These are phyloP conservation scores for Tubosaeta brunneosetosa DNA, from an alignment of 768 basidiomycete species.

Conservation along the genomic window DNA sequence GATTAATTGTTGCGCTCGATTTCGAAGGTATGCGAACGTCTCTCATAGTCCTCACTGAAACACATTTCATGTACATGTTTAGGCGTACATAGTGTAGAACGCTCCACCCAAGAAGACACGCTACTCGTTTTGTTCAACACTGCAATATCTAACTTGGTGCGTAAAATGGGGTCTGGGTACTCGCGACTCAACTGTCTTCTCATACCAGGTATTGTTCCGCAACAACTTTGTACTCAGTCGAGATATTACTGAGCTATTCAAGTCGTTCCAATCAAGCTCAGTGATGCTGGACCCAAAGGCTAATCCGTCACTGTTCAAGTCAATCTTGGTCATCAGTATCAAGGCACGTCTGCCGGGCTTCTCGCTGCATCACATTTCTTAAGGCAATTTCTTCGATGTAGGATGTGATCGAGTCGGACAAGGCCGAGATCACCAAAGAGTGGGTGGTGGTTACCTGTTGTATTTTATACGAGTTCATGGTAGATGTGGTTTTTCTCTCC, in stretches of 20 bases:
- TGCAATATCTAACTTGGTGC: constrained; percentile 58
- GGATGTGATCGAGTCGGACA: constrained; percentile 64
- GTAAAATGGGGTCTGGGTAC: constrained; percentile 28
- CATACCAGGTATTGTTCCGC: constrained; percentile 61
- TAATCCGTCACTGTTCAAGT: constrained; percentile 57
- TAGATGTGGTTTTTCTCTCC: constrained; percentile 23
- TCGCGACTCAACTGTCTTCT: too few species aligned
- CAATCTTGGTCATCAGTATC: constrained; percentile 57
- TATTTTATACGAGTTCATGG: neutral
- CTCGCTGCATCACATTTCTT: neutral
- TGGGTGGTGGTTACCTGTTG: constrained; percentile 20
- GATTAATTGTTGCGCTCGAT: constrained; percentile 54
- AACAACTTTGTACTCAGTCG: constrained; percentile 62
- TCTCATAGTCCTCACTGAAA: constrained; percentile 13
- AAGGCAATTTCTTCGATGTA: constrained; percentile 23
- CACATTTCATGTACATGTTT: constrained; percentile 7
- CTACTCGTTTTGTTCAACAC: constrained; percentile 62
- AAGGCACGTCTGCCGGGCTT: constrained; percentile 35
- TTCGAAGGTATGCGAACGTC: constrained; percentile 45
- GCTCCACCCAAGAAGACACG: constrained; percentile 60
- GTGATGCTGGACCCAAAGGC: constrained; percentile 53
- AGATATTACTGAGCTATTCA: constrained; percentile 57
- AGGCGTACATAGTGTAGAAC: constrained; percentile 62
- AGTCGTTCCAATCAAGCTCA: constrained; percentile 57
- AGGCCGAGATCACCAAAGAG: constrained; percentile 54